Evolutionary conservation across 1,284 basidiomycete genomes (phyloP), one percentile per base, ranked within the genome.

Genomic region (Sphagnurus paluster): DNA sequence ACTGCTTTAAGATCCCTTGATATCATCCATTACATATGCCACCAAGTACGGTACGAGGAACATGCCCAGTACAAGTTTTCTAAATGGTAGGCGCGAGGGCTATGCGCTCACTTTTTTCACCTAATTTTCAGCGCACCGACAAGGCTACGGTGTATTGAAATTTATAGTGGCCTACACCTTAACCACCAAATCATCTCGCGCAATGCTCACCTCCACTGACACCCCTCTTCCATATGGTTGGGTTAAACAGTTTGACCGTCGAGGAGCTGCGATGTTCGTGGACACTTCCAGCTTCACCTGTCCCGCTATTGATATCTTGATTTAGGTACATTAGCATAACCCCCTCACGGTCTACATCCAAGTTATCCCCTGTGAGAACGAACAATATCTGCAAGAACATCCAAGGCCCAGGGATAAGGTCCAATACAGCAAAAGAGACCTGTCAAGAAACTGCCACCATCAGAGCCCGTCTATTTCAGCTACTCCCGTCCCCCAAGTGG

Each of bases 321-420:
- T 20, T 20, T 44, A 77, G 83, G 80, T 87, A 88, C 53, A 87
- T 83, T 0, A 71, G 65, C 41, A 75, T 77, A 3, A 69, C 64
- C 2, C 85, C 86, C n/a, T 78, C 83, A 5, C 76, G 85, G 2
- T 72, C 80, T n/a, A n/a, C 0, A 86, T 80, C 52, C 88, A 85
- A 85, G 70, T 74, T 2, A 83, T 88, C 57, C 85, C 86, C 1
- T 80, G 78, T 50, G 80, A 87, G 44, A 84, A 87, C 57, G 76
- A 81, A 42, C 71, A 78, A 46, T 87, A 75, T 61, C 67, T 85
- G 20, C 56, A 49, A 13, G 75, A 79, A 46, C 76, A 85, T 54
- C 80, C 84, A 10, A 74, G 78, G 10, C 54, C 70, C 9, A 62
- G 63, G 39, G 66, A 74, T 45, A 72, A 71, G 54, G 54, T 70